Base-by-base conservation (phyloP, 208 protist genomes). In the Leishmania arabica region DNA sequence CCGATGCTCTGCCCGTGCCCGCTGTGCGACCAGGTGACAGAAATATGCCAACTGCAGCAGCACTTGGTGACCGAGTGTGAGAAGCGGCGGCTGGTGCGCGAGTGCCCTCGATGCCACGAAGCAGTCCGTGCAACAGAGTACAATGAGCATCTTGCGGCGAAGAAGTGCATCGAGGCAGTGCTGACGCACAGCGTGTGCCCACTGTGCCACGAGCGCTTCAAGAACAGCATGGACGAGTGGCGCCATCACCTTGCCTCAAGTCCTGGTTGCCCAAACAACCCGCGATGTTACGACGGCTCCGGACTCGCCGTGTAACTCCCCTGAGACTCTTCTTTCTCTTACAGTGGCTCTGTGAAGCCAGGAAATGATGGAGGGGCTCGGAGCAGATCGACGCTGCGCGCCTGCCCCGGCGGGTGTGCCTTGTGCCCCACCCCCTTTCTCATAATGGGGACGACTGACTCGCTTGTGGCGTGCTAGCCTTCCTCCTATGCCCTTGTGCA, bases 1-100 rank as follows among this genome's bases (percentile, higher is more conserved):
- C 96, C 96, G 62, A 98, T 98, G 96, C 90, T 98, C 27, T 97
- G 93, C 79, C 95, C 92, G 19, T 98, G 96, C 78, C 95, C 93
- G 45, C 84, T 98, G 73, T 98, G 96, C 69, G 92, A 96, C 69
- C 95, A 98, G 89, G 93, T 98, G 51, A 97, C 94, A 42, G 94
- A 98, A 83, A 97, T 98, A 73, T 88, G 90, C 75, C 93, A 89
- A 37, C 84, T 98, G 73, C 93, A 97, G 84, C 86, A 96, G 79
- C 96, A 98, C 84, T 84, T 97, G n/a, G 90, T 97, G 37, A 86
- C 80, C 11, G 96, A 98, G 85, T 98, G 96, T 77, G 92, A 95
- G 80, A 87, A 89, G 51, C 83, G 86, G 31, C 76, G 77, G 17
- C 77, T 94, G 37, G 92, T 98, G 78, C 87, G 90, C 5, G 90